Percentiles rank a stretch among this genome's conserved stretches.
Evolutionary conservation across 2,329 filamentous ascomycete genomes (phyloP).

Genomic region (Fusarium sp.): DNA sequence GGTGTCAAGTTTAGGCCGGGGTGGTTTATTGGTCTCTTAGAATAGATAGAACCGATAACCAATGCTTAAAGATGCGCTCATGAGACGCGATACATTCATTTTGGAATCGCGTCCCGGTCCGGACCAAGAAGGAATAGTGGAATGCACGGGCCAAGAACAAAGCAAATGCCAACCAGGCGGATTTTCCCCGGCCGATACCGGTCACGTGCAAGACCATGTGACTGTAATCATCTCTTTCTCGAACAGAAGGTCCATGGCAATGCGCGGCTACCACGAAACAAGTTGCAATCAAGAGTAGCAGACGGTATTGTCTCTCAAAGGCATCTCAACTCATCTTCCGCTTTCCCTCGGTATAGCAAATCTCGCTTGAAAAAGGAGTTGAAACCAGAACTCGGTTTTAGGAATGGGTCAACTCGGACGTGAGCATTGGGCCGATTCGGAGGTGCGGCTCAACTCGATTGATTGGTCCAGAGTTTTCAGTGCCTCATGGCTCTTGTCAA

Average conservation of each 20-base stretch:
- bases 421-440: conserved; percentile 25
- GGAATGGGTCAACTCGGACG: conserved; percentile 33
- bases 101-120: conserved; percentile 24
- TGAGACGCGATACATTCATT: conserved; percentile 32
- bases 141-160: conserved; percentile 17
- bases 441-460: conserved; percentile 18
- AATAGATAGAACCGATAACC: conserved; percentile 8
- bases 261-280: not conserved
- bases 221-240: not conserved
- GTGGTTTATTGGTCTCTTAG: conserved; percentile 9
- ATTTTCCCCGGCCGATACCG: accelerated
- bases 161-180: too few species aligned
- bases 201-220: conserved; percentile 18
- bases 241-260: not conserved
- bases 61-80: conserved; percentile 19
- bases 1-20: not conserved
- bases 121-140: not conserved
- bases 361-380: not conserved
- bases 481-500: conserved; percentile 31
- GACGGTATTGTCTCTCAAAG: not conserved
- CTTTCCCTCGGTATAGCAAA: conserved; percentile 7
- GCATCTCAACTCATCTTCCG: not conserved
- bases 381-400: conserved; percentile 30
- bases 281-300: not conserved
- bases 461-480: conserved; percentile 31